Conservation (phyloP, 495 filamentous ascomycete genomes). For the Penicillium argentinense region DNA sequence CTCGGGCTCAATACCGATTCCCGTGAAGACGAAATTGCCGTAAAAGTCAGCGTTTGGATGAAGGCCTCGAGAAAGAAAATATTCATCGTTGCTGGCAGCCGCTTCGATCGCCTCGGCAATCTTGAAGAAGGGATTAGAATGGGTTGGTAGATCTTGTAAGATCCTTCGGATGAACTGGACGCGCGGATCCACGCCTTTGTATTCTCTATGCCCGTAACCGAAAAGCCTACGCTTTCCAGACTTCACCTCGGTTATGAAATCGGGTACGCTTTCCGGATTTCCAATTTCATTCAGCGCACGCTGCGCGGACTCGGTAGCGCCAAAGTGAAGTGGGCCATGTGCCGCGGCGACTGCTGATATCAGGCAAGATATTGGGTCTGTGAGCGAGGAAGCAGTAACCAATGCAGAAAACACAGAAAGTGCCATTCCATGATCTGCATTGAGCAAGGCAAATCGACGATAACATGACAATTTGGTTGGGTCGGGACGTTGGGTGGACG, state of each 20-base stretch:
- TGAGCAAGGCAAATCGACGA: slow-evolving; percentile 34
- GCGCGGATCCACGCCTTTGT: slow-evolving; percentile 54
- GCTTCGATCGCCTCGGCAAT: slow-evolving; percentile 52
- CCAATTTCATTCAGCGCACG: slow-evolving; percentile 47
- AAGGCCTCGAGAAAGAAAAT: slow-evolving; percentile 47
- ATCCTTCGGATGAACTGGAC: slow-evolving; percentile 47
- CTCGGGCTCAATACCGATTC: slow-evolving; percentile 36
- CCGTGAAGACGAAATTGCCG: slow-evolving; percentile 56
- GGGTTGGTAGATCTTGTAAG: slow-evolving; percentile 36
- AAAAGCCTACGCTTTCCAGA: slow-evolving; percentile 51
- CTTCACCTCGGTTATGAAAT: slow-evolving; percentile 52
- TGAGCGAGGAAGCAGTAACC: slow-evolving; percentile 33
- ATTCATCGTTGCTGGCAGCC: slow-evolving; percentile 49
- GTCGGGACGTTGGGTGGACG: slow-evolving; percentile 13
- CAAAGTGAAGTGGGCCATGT: slow-evolving; percentile 58
- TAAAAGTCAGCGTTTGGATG: slow-evolving; percentile 61
- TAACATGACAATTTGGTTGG: slow-evolving; percentile 28
- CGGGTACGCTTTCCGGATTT: slow-evolving; percentile 42
- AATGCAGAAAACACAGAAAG: slow-evolving; percentile 33
- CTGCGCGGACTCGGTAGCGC: slow-evolving; percentile 58
- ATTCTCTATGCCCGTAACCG: slow-evolving; percentile 61
- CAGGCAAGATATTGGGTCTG: slow-evolving; percentile 41
- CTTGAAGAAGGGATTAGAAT: slow-evolving; percentile 45
- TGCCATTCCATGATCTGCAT: slow-evolving; percentile 39
- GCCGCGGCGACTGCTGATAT: slow-evolving; percentile 48